Evolutionary conservation across 495 filamentous ascomycete genomes (phyloP).

Genomic region (Podospora tetraspora): DNA sequence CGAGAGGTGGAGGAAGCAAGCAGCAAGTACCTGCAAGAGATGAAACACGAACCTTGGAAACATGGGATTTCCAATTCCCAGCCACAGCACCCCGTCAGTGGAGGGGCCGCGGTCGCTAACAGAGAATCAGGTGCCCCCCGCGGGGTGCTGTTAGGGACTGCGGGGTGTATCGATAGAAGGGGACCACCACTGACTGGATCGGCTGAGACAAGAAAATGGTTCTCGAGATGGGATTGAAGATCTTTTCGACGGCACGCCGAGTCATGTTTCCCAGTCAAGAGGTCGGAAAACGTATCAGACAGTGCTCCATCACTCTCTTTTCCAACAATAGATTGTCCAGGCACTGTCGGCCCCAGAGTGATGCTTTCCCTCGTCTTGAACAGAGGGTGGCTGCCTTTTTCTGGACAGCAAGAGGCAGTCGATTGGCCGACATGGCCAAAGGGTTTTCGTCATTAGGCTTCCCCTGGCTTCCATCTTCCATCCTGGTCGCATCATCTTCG

Average conservation of each 20-base stretch:
- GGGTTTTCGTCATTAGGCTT: conserved; percentile 27
- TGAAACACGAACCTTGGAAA: not conserved
- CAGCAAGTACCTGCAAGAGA: not conserved
- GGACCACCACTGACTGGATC: not conserved
- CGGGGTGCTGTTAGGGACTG: not conserved
- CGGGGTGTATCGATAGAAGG: not conserved
- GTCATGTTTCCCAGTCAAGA: not conserved
- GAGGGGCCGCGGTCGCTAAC: not conserved
- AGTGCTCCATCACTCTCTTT: not conserved
- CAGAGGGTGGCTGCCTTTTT: not conserved
- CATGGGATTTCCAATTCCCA: not conserved
- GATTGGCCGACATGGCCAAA: not conserved
- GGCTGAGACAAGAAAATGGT: not conserved
- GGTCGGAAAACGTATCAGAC: not conserved
- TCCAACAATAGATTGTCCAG: not conserved
- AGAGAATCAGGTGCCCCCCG: not conserved
- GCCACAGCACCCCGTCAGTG: not conserved
- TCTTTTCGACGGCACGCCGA: not conserved
- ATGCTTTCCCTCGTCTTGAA: not conserved
- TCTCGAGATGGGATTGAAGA: not conserved
- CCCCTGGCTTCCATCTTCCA: conserved; percentile 34
- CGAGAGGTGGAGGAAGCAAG: not conserved
- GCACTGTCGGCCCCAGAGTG: not conserved
- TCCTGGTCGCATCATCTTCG: conserved; percentile 18
- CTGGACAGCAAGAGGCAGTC: not conserved